Base-by-base conservation (phyloP, 305 asterid genomes). In the Euphrasia arctica region DNA sequence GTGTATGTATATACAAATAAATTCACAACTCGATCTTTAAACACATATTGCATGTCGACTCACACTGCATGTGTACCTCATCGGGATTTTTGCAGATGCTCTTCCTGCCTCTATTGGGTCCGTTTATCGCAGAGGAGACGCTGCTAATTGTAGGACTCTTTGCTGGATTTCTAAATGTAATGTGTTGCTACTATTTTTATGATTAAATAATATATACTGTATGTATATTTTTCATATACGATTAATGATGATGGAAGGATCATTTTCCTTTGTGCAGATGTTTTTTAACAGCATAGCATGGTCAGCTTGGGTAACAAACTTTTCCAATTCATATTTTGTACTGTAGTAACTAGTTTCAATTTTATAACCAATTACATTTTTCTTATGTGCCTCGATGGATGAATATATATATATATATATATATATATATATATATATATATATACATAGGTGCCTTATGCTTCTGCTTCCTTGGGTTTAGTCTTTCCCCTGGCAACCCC, bases 241-340 rank as follows among this genome's bases (percentile, higher is more conserved):
- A 18, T 18, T 14, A 51, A 18, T 13, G 28, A 52, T 52, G 1
- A 18, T 18, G 22, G 22, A 18, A 18, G 22, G 9, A 52, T 52
- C 12, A 52, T 13, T 51, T 13, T 2, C 43, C 18, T 50, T 34
- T 50, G 15, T 70, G 78, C 85, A 82, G 88, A 72, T 72, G 76
- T 60, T 78, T 25, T 13, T 82, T 51, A 70, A 79, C 75, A 75
- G 88, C 80, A 79, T 79, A 57, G 88, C 85, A 31, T 82, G 88
- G 88, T 74, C 85, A 31, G 22, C 74, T 27, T 79, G 88, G 88
- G 88, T 82, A 77, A 18, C 64, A 79, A 77, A 28, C 66, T 28
- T 79, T 0, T 52, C 18, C 58, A 22, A 52, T 52, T 52, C 28
- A 25, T 25, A 22, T 22, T 14, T 52, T 18, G 58, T 18, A 18